Conservation (phyloP, 2,329 filamentous ascomycete genomes). For the Colletotrichum sp. region DNA sequence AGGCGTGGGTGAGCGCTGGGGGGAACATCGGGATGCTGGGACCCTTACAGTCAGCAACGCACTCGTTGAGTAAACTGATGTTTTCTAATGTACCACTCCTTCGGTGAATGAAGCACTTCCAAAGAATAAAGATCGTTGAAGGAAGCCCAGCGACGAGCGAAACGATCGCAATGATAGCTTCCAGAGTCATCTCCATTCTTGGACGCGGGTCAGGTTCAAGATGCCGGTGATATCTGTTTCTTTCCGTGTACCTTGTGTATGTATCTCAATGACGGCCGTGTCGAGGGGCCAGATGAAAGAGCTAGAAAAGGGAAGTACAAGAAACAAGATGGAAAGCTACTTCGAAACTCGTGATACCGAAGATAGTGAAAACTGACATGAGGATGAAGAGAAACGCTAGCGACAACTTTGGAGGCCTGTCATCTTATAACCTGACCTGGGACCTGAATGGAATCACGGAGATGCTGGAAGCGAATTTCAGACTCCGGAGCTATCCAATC, state of each 20-base stretch:
- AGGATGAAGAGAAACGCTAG: too few species aligned
- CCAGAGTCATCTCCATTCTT: constrained; percentile 1
- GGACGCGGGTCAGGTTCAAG: accelerated
- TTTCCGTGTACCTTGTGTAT: not conserved
- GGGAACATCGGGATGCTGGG: not conserved
- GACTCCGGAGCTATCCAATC: not conserved
- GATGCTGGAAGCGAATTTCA: not conserved
- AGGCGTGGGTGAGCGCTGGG: not conserved
- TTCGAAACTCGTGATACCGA: too few species aligned
- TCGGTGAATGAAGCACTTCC: not conserved
- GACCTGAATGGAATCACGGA: not conserved
- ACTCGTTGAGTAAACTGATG: not conserved
- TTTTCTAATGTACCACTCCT: not conserved
- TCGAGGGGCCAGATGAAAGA: too few species aligned
- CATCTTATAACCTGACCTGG: too few species aligned
- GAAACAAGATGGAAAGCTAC: too few species aligned
- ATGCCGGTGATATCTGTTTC: accelerated
- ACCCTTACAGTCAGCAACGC: not conserved
- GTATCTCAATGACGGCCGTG: not conserved
- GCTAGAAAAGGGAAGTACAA: too few species aligned
- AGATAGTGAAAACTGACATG: too few species aligned
- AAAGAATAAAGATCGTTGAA: not conserved
- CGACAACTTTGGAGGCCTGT: too few species aligned
- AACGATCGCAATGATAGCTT: not conserved
- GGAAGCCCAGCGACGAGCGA: not conserved